These are phyloP conservation scores for Trichoderma atrobrunneum DNA, from an alignment of 2,329 filamentous ascomycete species.

Conservation along the genomic window DNA sequence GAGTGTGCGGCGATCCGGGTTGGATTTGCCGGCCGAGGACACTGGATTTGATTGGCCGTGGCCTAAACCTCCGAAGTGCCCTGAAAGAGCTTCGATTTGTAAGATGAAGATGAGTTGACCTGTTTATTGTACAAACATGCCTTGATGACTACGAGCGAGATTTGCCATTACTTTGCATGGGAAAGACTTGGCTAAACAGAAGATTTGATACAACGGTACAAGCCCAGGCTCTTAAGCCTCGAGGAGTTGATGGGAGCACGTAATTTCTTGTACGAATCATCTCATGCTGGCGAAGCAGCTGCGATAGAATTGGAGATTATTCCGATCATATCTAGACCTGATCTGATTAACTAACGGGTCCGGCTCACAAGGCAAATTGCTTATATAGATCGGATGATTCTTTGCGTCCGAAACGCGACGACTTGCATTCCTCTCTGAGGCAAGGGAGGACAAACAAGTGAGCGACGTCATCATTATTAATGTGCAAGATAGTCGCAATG, in stretches of 20 bases:
- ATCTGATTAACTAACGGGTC: neutral
- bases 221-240: neutral
- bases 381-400: neutral
- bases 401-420: neutral
- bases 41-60: neutral
- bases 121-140: neutral
- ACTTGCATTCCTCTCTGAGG: neutral
- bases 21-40: neutral
- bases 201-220: neutral
- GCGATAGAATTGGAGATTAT: neutral
- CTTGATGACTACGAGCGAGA: neutral
- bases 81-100: neutral
- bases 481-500: neutral
- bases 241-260: neutral
- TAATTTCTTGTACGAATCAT: neutral
- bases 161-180: neutral
- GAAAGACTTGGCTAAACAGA: neutral
- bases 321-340: neutral
- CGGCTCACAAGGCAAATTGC: neutral
- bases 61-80: neutral
- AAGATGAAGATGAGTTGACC: neutral
- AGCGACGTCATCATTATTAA: neutral
- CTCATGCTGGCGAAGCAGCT: neutral
- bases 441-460: neutral
- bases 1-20: neutral